Evolutionary conservation across 2,329 filamentous ascomycete species (phyloP), one percentile per base, ranked within the genome.

Genomic region (Xylariaceae sp.): DNA sequence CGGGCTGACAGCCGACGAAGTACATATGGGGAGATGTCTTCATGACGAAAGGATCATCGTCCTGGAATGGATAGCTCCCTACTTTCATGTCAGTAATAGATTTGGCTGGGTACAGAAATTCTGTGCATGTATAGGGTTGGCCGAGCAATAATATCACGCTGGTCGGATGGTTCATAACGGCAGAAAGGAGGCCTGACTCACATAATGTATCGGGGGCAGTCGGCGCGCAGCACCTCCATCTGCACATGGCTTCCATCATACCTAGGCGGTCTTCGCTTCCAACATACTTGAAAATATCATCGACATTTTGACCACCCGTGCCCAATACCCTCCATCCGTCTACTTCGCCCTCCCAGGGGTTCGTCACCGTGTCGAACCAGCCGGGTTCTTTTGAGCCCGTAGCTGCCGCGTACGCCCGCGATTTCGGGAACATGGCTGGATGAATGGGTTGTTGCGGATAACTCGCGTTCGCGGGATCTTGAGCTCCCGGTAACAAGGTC

Each of bases 1-100:
- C 77, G 2, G 90, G 86, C 69, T 96, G 91, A 62, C 88, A 91
- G 14, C 92, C 92, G 1, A 89, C 87, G 68, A 99, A 90, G 73
- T 90, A 97, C 31, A 99, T 76, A 65, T 99, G 93, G 2, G 94
- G 94, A 57, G 90, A 96, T 16, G 84, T 75, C 57, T 86, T 83
- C 63, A 99, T 79, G 41, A 97, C 87, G 65, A 97, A 95, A 1
- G 90, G 91, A 66, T 99, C 95, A 45, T 90, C 82, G 16, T 94
- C 89, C 71, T 97, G 92, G 71, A 96, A 99, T 0, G 94, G 94
- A 66, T 97, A 99, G 66, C 89, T 92, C 89, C 90, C 90, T 92
- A 28, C 2, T 40, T n/a, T 22, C 6, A 18, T 22, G 34, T 38
- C 28, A 14, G 33, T 36, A 12, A 6, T 18, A 2, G 16, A 5